Conservation (phyloP, 2,329 filamentous ascomycete species). For the Aspergillus sp. region DNA sequence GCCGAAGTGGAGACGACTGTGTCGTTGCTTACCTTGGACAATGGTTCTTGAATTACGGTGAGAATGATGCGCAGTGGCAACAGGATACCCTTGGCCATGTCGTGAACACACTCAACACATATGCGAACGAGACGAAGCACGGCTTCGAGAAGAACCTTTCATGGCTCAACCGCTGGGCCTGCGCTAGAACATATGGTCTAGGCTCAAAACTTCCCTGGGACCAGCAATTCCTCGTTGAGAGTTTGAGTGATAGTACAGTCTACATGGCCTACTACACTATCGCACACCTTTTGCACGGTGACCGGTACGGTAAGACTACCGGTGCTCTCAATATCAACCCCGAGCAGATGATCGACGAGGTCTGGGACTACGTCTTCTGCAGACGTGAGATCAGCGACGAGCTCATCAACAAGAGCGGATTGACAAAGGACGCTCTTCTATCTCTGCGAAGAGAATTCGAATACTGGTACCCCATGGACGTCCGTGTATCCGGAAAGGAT, state of each 20-base stretch:
- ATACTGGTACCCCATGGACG: constrained; percentile 94
- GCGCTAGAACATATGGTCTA: constrained; percentile 84
- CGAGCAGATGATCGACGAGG: constrained; percentile 89
- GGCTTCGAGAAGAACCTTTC: constrained; percentile 81
- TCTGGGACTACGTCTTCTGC: constrained; percentile 95
- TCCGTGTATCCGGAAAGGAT: constrained; percentile 88
- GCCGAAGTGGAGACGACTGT: constrained; percentile 86
- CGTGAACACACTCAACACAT: constrained; percentile 73
- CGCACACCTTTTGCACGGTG: constrained; percentile 69
- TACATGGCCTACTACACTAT: constrained; percentile 70
- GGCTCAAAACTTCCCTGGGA: constrained; percentile 97
- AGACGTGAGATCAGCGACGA: constrained; percentile 69
- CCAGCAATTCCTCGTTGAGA: constrained; percentile 84
- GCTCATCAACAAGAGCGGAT: constrained; percentile 64
- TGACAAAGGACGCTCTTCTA: constrained; percentile 71
- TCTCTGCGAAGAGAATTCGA: constrained; percentile 88
- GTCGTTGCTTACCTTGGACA: constrained; percentile 92
- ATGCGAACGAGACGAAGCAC: constrained; percentile 72
- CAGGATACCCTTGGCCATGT: constrained; percentile 71
- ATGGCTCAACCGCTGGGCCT: constrained; percentile 97
- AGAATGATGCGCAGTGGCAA: constrained; percentile 77
- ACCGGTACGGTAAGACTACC: constrained; percentile 76
- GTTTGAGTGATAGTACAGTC: constrained; percentile 85
- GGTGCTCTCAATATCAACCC: constrained; percentile 69
- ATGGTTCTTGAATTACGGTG: constrained; percentile 97